phyloP scores from a whole-genome alignment of 768 basidiomycete species.

The Filobasidium wieringae region DNA sequence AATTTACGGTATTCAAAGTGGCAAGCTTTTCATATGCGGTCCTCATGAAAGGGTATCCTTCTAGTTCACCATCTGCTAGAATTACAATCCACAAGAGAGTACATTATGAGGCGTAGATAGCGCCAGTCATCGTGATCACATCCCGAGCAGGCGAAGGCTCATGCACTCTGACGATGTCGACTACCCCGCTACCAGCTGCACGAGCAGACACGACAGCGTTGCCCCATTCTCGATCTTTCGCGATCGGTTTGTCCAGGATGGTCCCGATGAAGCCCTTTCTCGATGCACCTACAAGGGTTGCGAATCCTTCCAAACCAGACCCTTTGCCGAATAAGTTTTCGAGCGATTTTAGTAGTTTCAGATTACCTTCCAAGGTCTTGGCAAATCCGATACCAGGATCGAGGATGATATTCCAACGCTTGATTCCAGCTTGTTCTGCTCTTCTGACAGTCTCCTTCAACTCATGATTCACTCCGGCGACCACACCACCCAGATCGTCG shows the following conservation, averaged over 20 bases:
- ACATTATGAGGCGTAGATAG: no score
- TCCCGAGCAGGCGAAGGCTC: conserved; percentile 63
- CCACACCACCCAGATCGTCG: conserved; percentile 42
- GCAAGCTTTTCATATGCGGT: no score
- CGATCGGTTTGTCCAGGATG: conserved; percentile 47
- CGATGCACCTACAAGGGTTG: conserved; percentile 60
- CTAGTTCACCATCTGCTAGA: no score
- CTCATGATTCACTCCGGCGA: conserved; percentile 60
- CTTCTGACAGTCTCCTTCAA: conserved; percentile 43
- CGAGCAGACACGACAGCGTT: conserved; percentile 60
- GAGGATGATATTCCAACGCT: conserved; percentile 75
- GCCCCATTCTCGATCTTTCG: conserved; percentile 58
- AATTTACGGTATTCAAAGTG: no score
- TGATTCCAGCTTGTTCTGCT: conserved; percentile 49
- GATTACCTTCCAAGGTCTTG: conserved; percentile 64
- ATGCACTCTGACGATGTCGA: conserved; percentile 67
- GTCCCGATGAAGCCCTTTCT: conserved; percentile 72
- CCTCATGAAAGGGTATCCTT: no score
- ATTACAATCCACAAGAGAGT: no score
- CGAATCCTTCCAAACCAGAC: conserved; percentile 44
- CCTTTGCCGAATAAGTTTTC: conserved; percentile 43
- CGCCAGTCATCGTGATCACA: conserved; percentile 55
- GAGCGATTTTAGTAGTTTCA: conserved; percentile 53
- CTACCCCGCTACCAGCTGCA: conserved; percentile 60
- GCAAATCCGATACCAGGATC: conserved; percentile 95